Evolutionary conservation across 129 eudicot species (phyloP).

Genomic region (Apium graveolens): DNA sequence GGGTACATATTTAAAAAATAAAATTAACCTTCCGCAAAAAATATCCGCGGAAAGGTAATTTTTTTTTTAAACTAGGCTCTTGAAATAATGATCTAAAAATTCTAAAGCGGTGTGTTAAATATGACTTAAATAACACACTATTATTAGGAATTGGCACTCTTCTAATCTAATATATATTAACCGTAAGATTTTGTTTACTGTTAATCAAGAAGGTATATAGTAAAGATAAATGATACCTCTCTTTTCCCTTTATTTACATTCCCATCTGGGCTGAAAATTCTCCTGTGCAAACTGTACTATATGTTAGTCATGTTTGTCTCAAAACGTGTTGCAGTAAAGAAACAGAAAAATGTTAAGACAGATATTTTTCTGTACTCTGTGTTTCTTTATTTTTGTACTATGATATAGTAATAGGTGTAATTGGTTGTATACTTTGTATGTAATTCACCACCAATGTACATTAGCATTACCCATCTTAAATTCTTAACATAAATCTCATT

Average conservation of each 20-base stretch:
- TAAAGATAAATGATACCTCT: background rate
- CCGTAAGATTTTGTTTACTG: too few relatives aligned
- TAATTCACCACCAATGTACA: background rate
- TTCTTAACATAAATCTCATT: background rate
- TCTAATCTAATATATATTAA: too few relatives aligned
- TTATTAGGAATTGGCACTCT: too few relatives aligned
- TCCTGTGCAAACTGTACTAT: background rate
- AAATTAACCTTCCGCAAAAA: too few relatives aligned
- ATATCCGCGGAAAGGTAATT: too few relatives aligned
- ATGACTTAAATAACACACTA: too few relatives aligned
- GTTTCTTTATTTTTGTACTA: too few relatives aligned
- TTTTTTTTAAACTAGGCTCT: too few relatives aligned
- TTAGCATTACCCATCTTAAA: background rate
- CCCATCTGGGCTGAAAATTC: conserved; percentile 6
- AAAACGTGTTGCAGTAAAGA: conserved; percentile 7
- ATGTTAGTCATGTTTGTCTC: background rate
- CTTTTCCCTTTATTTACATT: background rate
- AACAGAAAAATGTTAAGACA: background rate
- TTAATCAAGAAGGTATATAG: background rate
- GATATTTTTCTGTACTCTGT: background rate
- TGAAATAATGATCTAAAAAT: too few relatives aligned
- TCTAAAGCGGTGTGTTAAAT: too few relatives aligned
- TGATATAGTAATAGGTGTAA: background rate
- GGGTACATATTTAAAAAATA: too few relatives aligned
- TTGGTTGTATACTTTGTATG: background rate